Percentiles rank a stretch among this genome's conserved stretches.
Conservation (phyloP, 2,329 filamentous ascomycete genomes). For the Epicoccum nigrum region DNA sequence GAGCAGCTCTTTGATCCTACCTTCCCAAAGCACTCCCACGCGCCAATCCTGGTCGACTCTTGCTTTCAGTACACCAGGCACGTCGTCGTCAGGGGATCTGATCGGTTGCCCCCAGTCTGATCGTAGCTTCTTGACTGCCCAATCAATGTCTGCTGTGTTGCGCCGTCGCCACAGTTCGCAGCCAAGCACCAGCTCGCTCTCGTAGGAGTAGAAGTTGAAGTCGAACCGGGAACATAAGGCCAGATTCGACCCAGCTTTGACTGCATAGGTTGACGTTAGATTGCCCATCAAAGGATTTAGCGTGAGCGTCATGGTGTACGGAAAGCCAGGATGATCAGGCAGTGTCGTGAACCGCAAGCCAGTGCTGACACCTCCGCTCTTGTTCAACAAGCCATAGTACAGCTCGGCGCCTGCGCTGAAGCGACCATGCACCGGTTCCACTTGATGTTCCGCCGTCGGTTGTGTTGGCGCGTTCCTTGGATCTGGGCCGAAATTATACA, state of each 20-base stretch:
- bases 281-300: conserved; percentile 94
- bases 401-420: conserved; percentile 91
- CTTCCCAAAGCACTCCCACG: conserved; percentile 90
- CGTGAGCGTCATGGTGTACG: conserved; percentile 90
- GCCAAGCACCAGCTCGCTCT: conserved; percentile 89
- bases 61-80: conserved; percentile 87
- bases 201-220: conserved; percentile 98
- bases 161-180: conserved; percentile 86
- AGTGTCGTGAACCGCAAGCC: conserved; percentile 90
- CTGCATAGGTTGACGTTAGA: conserved; percentile 87
- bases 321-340: conserved; percentile 79
- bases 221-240: conserved; percentile 90
- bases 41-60: conserved; percentile 86
- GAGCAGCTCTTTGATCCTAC: conserved; percentile 86
- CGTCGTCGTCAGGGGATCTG: conserved; percentile 63
- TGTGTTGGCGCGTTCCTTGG: conserved; percentile 49
- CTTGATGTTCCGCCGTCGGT: conserved; percentile 30
- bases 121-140: conserved; percentile 52
- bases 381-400: conserved; percentile 95
- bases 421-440: conserved; percentile 72
- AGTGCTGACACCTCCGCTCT: conserved; percentile 88
- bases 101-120: conserved; percentile 49
- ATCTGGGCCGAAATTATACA: conserved; percentile 93
- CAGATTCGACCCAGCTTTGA: conserved; percentile 81
- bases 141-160: conserved; percentile 50